Percentiles rank a stretch among this genome's conserved stretches.
Evolutionary conservation across 345 rosid species (phyloP).

Genomic region (Clausena lansium): DNA sequence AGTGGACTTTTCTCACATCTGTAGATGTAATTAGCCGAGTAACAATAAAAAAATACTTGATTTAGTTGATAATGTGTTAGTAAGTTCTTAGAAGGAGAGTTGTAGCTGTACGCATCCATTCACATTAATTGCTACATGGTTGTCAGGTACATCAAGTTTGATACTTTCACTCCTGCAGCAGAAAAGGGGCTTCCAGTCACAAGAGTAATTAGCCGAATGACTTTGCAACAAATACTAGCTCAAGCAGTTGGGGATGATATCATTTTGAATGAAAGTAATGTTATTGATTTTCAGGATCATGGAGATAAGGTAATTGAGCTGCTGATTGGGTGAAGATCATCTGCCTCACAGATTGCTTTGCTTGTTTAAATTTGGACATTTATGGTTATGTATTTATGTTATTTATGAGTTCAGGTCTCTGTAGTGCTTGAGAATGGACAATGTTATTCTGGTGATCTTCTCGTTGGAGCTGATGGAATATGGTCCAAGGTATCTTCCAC

Average conservation of each 20-base stretch:
- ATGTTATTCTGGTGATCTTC: slow-evolving; percentile 71
- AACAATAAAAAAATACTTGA: neutral
- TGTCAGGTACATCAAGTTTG: slow-evolving; percentile 88
- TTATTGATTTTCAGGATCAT: slow-evolving; percentile 76
- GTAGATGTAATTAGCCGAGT: neutral
- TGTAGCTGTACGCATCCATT: slow-evolving; percentile 12
- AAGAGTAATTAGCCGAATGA: slow-evolving; percentile 86
- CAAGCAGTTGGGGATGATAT: slow-evolving; percentile 78
- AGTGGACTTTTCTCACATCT: neutral
- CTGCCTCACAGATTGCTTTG: neutral
- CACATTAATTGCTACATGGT: slow-evolving; percentile 22
- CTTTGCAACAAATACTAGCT: slow-evolving; percentile 80
- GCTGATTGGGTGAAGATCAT: neutral
- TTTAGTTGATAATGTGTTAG: neutral
- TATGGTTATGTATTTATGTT: slow-evolving; percentile 8
- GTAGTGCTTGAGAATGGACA: slow-evolving; percentile 82
- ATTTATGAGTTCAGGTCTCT: slow-evolving; percentile 52
- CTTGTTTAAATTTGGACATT: slow-evolving; percentile 6
- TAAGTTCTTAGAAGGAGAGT: neutral
- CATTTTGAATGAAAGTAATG: slow-evolving; percentile 75
- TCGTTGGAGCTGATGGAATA: slow-evolving; percentile 96
- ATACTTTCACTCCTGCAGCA: slow-evolving; percentile 91
- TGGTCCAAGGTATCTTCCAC: slow-evolving; percentile 79
- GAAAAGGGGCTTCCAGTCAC: slow-evolving; percentile 91
- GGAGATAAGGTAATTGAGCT: slow-evolving; percentile 61